phyloP scores from a whole-genome alignment of 139 green algal genomes.

The Edaphochlamys debaryana region DNA sequence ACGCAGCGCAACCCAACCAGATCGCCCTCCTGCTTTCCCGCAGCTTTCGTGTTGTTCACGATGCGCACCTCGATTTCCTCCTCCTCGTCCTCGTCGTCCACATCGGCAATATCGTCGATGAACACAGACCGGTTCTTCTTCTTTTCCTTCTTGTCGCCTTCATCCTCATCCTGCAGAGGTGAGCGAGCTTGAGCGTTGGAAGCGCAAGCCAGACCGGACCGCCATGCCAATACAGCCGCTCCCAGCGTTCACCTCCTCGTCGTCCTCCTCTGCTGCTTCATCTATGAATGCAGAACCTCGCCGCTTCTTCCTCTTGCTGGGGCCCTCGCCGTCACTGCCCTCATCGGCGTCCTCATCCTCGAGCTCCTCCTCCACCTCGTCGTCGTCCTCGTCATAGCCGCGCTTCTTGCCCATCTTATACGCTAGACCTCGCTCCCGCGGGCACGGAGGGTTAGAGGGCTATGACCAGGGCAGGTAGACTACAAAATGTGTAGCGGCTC shows the following conservation, averaged over 20 bases:
- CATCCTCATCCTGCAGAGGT: constrained; percentile 48
- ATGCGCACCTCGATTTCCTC: constrained; percentile 82
- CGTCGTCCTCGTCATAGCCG: constrained; percentile 43
- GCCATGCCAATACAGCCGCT: too few relatives aligned
- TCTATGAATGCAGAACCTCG: constrained; percentile 68
- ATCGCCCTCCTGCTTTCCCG: too few relatives aligned
- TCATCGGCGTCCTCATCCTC: constrained; percentile 54
- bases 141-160: constrained; percentile 22
- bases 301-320: constrained; percentile 32
- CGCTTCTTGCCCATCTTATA: constrained; percentile 46
- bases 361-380: constrained; percentile 48
- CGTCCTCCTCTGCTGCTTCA: constrained; percentile 85
- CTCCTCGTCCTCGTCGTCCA: constrained; percentile 89
- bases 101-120: constrained; percentile 92
- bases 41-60: too few relatives aligned
- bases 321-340: constrained; percentile 17
- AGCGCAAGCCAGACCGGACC: too few relatives aligned
- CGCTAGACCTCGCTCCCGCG: too few relatives aligned
- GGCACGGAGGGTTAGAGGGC: too few relatives aligned
- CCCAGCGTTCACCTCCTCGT: too few relatives aligned
- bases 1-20: too few relatives aligned
- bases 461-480: too few relatives aligned
- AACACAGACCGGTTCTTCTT: constrained; percentile 64
- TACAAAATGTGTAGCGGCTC: too few relatives aligned
- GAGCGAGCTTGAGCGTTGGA: too few relatives aligned